Percentiles rank a stretch among this genome's conserved stretches.
These are phyloP conservation scores for Clonostachys solani DNA, from an alignment of 2,329 filamentous ascomycete species.

Conservation along the genomic window DNA sequence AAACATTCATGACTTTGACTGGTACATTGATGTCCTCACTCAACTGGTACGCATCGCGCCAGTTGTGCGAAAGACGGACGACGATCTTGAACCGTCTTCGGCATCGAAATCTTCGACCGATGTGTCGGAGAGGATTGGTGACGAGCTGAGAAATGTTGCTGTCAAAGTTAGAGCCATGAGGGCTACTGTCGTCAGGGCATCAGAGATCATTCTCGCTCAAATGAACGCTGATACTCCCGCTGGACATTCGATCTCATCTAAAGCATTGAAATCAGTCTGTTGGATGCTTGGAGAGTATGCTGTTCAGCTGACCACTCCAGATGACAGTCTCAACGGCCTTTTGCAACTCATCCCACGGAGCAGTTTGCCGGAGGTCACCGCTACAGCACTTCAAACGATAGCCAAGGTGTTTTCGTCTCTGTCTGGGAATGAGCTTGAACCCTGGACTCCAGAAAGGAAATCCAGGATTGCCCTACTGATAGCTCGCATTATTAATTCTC, in stretches of 20 bases:
- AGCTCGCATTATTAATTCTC: slow-evolving; percentile 74
- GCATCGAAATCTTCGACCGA: slow-evolving; percentile 19
- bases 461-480: slow-evolving; percentile 73
- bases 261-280: slow-evolving; percentile 69
- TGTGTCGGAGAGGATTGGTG: slow-evolving; percentile 70
- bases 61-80: slow-evolving; percentile 32
- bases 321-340: slow-evolving; percentile 69
- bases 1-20: slow-evolving; percentile 87
- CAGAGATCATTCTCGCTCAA: slow-evolving; percentile 68
- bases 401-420: slow-evolving; percentile 80
- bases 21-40: slow-evolving; percentile 89
- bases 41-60: slow-evolving; percentile 75
- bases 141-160: slow-evolving; percentile 83
- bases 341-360: slow-evolving; percentile 60
- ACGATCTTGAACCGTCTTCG: slow-evolving; percentile 23
- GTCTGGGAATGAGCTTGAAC: slow-evolving; percentile 56
- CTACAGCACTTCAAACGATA: slow-evolving; percentile 76
- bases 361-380: slow-evolving; percentile 62
- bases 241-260: slow-evolving; percentile 53
- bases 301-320: slow-evolving; percentile 62
- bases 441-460: slow-evolving; percentile 72
- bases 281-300: slow-evolving; percentile 92
- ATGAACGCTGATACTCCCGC: slow-evolving; percentile 45
- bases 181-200: slow-evolving; percentile 73
- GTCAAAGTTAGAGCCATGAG: slow-evolving; percentile 87